A percentile compares a stretch with the other conserved stretches of the same genome.
These are phyloP conservation scores for Daldinia vernicosa DNA, from an alignment of 495 filamentous ascomycete genomes.

Conservation along the genomic window DNA sequence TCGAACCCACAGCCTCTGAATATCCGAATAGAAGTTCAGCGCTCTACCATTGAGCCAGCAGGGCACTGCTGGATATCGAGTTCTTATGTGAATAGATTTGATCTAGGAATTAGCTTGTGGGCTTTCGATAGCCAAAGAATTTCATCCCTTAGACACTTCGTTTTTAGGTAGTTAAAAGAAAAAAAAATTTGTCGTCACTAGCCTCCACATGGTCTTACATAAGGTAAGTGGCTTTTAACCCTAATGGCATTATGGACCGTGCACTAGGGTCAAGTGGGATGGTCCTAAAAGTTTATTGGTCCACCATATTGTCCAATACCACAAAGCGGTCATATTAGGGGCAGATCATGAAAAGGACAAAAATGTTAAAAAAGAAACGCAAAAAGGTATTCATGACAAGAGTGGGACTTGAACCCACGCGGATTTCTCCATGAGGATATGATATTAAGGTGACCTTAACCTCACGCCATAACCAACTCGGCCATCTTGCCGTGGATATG, in stretches of 20 bases:
- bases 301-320: too few relatives aligned
- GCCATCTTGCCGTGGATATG: slow-evolving; percentile 48
- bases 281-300: too few relatives aligned
- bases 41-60: slow-evolving; percentile 1
- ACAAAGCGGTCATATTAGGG: neutral
- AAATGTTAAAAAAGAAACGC: neutral
- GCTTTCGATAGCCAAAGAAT: neutral
- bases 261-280: neutral
- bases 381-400: slow-evolving; percentile 44
- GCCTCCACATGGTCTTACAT: neutral
- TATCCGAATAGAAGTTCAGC: neutral
- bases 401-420: slow-evolving; percentile 57
- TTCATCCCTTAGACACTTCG: neutral
- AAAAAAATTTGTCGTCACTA: neutral
- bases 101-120: neutral
- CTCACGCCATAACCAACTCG: slow-evolving; percentile 57
- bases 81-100: neutral
- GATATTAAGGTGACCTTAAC: slow-evolving; percentile 52
- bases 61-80: neutral
- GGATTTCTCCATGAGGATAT: slow-evolving; percentile 51
- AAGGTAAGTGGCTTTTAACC: neutral
- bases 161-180: neutral
- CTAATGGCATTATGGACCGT: neutral
- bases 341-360: neutral
- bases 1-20: slow-evolving; percentile 4